Base-by-base conservation (phyloP, 2,329 filamentous ascomycete species). In the Cordyceps pruinosa region DNA sequence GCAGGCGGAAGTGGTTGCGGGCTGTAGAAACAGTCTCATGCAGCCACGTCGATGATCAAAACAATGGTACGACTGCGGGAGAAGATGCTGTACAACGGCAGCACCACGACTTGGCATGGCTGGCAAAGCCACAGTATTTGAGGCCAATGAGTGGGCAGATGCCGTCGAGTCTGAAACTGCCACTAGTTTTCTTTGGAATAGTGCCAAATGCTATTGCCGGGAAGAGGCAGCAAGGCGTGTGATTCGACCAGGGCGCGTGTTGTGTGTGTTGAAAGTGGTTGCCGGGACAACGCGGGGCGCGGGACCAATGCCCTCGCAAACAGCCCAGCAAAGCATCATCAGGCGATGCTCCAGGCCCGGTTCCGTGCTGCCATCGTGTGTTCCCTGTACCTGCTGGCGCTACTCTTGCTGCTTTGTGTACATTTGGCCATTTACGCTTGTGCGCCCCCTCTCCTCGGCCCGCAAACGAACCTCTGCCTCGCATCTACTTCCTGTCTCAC, bases 161-260 rank as follows among this genome's bases (percentile, higher is more conserved):
- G 37, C 37, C 19, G 34, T 19, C 28, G 26, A 57, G 37, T 57
- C 54, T 57, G 55, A 57, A 57, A 57, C 55, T 48, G 55, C 47
- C 55, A 30, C 55, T 57, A 57, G 46, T 25, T 19, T 7, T 32
- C 5, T 34, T 50, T 47, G 5, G 26, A 23, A 19, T 28, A 35
- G 13, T 46, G 9, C 17, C n/a, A 13, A 8, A 8, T 21, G 32
- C 7, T 5, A 30, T 26, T 49, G 26, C 9, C 21, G 21, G 42
- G 1, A 13, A 8, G 17, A 28, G 23, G n/a, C 17, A 19, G 25
- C 1, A 15, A 41, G 35, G 23, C n/a, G 2, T 21, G 17, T 2
- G n/a, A 8, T 51, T 17, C 23, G 35, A n/a, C n/a, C n/a, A n/a
- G 25, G 37, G 37, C 37, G 49, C 49, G 49, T 44, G 23, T 5